A percentile compares a stretch with the other conserved stretches of the same genome.
phyloP scores from a whole-genome alignment of 345 rosid species.

The Salix brachista region DNA sequence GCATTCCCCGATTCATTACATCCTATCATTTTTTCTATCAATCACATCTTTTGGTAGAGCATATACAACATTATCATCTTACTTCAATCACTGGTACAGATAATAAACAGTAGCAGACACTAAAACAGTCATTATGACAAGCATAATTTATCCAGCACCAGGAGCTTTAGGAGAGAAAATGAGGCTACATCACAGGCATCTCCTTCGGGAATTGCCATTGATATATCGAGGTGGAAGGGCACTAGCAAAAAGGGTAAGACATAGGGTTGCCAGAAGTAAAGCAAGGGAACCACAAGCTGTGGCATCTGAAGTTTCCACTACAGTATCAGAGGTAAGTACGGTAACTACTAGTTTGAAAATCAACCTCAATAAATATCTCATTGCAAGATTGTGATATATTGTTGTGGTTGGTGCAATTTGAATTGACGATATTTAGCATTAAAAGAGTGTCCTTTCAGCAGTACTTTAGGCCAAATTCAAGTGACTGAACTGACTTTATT shows the following conservation, averaged over 20 bases:
- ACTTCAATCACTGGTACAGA: background rate
- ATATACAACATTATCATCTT: background rate
- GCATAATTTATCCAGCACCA: slow-evolving; percentile 1
- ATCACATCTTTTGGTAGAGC: background rate
- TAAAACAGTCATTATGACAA: background rate
- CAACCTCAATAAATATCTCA: background rate
- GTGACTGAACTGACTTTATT: background rate
- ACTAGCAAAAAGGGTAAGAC: slow-evolving; percentile 2
- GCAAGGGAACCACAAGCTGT: slow-evolving; percentile 18
- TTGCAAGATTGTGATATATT: no score
- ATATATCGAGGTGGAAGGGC: background rate
- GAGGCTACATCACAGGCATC: slow-evolving; percentile 7
- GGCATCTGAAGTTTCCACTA: slow-evolving; percentile 5
- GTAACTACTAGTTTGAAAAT: background rate
- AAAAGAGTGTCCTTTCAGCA: no score
- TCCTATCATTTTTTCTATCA: background rate
- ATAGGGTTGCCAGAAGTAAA: background rate
- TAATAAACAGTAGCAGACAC: background rate
- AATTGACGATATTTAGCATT: no score
- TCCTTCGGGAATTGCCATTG: slow-evolving; percentile 2
- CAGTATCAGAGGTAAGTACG: slow-evolving; percentile 4
- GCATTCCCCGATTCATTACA: background rate
- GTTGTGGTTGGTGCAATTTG: no score
- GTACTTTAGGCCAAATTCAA: no score
- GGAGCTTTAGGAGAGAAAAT: background rate